Percentiles rank a stretch among this genome's conserved stretches.
These are phyloP conservation scores for Pelargonium nanum DNA, from an alignment of 345 rosid species.

Conservation along the genomic window DNA sequence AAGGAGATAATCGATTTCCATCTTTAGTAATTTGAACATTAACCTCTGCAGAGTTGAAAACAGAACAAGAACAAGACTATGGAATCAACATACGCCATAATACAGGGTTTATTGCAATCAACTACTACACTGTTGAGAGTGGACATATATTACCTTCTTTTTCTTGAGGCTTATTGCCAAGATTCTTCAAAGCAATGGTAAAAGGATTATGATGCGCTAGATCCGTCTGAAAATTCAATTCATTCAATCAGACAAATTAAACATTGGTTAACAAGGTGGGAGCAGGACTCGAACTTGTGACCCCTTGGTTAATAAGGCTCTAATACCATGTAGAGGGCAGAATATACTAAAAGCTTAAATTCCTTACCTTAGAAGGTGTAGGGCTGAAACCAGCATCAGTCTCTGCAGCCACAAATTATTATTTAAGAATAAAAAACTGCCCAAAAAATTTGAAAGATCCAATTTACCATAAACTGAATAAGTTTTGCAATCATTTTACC, in stretches of 20 bases:
- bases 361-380: slow-evolving; percentile 51
- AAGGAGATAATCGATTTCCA: slow-evolving; percentile 23
- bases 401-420: slow-evolving; percentile 31
- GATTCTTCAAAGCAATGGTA: slow-evolving; percentile 44
- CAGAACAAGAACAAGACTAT: background rate
- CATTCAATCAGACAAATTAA: background rate
- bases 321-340: too few species aligned
- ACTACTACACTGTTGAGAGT: background rate
- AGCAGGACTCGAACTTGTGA: too few species aligned
- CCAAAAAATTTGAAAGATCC: background rate
- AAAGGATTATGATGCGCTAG: slow-evolving; percentile 47
- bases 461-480: background rate
- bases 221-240: slow-evolving; percentile 42
- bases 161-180: slow-evolving; percentile 29
- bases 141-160: slow-evolving; percentile 33
- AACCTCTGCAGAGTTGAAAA: slow-evolving; percentile 23
- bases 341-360: too few species aligned
- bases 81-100: too few species aligned
- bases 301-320: too few species aligned
- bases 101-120: background rate
- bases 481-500: slow-evolving; percentile 40
- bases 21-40: slow-evolving; percentile 25
- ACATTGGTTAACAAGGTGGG: too few species aligned
- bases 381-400: slow-evolving; percentile 77
- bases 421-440: background rate